Conservation (phyloP, 2,329 filamentous ascomycete species). For the Aspergillus sp. region DNA sequence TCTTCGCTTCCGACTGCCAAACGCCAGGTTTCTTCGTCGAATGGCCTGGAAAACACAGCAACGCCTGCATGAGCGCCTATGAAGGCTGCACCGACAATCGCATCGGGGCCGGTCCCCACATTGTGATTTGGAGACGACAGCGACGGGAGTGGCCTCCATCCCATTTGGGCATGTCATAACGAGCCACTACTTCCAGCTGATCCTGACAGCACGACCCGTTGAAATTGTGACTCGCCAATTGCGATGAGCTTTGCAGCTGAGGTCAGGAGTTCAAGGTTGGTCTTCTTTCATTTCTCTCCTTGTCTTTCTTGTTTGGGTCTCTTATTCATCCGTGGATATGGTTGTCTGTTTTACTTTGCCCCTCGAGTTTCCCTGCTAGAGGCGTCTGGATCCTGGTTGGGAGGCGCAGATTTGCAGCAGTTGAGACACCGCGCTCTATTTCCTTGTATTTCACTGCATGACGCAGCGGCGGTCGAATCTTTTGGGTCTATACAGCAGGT, state of each 20-base stretch:
- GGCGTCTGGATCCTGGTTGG: constrained; percentile 7
- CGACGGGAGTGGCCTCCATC: neutral
- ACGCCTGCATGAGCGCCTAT: constrained; percentile 31
- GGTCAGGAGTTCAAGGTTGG: constrained; percentile 36
- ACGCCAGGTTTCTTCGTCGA: constrained; percentile 33
- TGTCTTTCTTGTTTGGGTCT: constrained; percentile 7
- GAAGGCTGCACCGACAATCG: constrained; percentile 10
- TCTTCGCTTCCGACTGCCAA: constrained; percentile 30
- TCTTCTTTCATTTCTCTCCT: constrained; percentile 24
- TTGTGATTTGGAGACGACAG: constrained; percentile 10
- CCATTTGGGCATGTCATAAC: constrained; percentile 14
- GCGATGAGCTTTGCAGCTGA: constrained; percentile 16
- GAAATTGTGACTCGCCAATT: constrained; percentile 17
- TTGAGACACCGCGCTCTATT: neutral
- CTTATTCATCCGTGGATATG: constrained; percentile 1
- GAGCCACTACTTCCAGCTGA: constrained; percentile 19
- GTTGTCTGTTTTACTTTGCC: constrained; percentile 1
- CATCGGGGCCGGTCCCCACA: constrained; percentile 32
- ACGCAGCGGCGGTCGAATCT: neutral
- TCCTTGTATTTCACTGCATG: neutral
- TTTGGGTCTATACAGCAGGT: constrained; percentile 10
- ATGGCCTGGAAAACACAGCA: constrained; percentile 25
- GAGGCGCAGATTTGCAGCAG: constrained; percentile 8
- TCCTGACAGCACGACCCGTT: constrained; percentile 20
- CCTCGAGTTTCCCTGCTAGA: constrained; percentile 7